Conservation (phyloP, 2,329 filamentous ascomycete genomes). For the Sarocladium kiliense region DNA sequence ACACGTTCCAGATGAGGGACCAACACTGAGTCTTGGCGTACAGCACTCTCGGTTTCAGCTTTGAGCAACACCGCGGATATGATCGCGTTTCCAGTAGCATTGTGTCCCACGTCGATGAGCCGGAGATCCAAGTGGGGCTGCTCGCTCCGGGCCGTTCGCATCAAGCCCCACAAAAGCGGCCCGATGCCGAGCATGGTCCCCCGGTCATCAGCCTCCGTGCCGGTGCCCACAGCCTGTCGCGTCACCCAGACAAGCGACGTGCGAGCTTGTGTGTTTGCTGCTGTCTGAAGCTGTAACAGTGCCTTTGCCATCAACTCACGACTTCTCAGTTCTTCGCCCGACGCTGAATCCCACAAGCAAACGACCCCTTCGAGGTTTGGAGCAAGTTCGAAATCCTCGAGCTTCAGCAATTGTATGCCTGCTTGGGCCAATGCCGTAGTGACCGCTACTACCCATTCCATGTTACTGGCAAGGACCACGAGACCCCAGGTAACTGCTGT, state of each 20-base stretch:
- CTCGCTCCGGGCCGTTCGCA: slow-evolving; percentile 15
- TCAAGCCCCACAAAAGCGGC: slow-evolving; percentile 14
- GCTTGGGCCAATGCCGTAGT: neutral
- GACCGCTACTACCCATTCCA: slow-evolving; percentile 2
- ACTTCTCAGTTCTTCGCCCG: neutral
- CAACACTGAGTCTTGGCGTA: slow-evolving; percentile 11
- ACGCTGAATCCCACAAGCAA: slow-evolving; percentile 12
- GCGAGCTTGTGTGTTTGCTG: neutral
- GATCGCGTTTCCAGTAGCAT: slow-evolving; percentile 2
- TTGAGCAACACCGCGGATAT: neutral
- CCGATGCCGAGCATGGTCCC: slow-evolving; percentile 8
- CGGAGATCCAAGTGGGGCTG: slow-evolving; percentile 14
- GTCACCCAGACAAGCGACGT: slow-evolving; percentile 17
- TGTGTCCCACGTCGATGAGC: slow-evolving; percentile 11
- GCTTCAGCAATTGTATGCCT: slow-evolving; percentile 5
- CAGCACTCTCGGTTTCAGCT: slow-evolving; percentile 13
- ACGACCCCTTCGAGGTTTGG: slow-evolving; percentile 11
- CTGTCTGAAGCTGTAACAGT: slow-evolving; percentile 10
- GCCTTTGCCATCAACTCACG: slow-evolving; percentile 8
- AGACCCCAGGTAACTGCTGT: slow-evolving; percentile 10
- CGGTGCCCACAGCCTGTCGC: slow-evolving; percentile 11
- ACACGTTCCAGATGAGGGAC: slow-evolving; percentile 13
- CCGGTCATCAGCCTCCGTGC: slow-evolving; percentile 1
- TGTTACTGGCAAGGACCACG: neutral
- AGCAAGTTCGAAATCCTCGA: slow-evolving; percentile 10